Percentiles rank a stretch among this genome's conserved stretches.
phyloP scores from a whole-genome alignment of 805 yeast species.

The Suhomyces tanzawaensis region DNA sequence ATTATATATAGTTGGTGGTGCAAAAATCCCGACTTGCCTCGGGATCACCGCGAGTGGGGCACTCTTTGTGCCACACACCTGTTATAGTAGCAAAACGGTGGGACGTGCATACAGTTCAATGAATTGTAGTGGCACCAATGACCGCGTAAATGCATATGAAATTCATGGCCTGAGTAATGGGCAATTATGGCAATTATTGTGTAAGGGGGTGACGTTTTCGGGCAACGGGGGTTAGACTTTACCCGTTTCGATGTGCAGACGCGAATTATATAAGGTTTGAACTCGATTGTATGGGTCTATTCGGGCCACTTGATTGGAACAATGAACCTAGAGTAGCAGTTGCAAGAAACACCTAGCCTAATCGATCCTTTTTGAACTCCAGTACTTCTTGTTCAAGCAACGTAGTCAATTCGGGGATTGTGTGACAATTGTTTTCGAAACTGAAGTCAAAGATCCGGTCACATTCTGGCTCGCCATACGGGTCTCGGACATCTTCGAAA shows the following conservation, averaged over 20 bases:
- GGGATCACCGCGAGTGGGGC: not conserved
- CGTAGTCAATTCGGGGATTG: slow-evolving; percentile 14
- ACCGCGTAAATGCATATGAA: not conserved
- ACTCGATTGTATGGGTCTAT: too few relatives aligned
- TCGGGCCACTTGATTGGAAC: too few relatives aligned
- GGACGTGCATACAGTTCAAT: not conserved
- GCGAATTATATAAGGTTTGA: too few relatives aligned
- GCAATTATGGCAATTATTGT: too few relatives aligned
- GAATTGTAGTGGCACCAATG: not conserved
- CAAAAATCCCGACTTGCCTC: not conserved
- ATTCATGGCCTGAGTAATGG: too few relatives aligned
- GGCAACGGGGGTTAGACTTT: too few relatives aligned
- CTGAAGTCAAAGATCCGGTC: slow-evolving; percentile 57
- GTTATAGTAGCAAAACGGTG: not conserved
- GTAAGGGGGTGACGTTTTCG: not conserved
- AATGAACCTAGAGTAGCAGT: not conserved
- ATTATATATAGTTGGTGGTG: not conserved
- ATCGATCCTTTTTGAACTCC: slow-evolving; percentile 13
- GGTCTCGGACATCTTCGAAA: slow-evolving; percentile 51
- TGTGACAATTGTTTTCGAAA: slow-evolving; percentile 47
- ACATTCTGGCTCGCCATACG: slow-evolving; percentile 55
- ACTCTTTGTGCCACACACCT: not conserved
- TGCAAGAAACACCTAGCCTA: not conserved
- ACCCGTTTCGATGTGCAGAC: too few relatives aligned
- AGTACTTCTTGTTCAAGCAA: slow-evolving; percentile 22